phyloP scores from a whole-genome alignment of 2,329 filamentous ascomycete genomes.

The Botrytis paeoniae region DNA sequence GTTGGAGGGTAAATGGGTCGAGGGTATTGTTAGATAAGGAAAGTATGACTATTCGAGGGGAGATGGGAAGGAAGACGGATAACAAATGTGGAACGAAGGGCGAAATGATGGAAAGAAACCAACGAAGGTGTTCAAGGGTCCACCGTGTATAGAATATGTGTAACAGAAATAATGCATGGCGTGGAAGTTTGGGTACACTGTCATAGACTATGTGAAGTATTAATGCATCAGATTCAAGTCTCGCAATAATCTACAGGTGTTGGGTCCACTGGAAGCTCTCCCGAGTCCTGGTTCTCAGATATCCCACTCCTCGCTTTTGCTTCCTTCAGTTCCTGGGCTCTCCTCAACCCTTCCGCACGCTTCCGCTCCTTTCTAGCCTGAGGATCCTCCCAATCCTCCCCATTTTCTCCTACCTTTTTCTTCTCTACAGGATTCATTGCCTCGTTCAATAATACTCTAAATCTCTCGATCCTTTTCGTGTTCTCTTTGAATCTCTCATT shows the following conservation, averaged over 20 bases:
- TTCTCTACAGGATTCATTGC: constrained; percentile 25
- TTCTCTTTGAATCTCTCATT: constrained; percentile 75
- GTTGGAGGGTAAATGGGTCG: constrained; percentile 84
- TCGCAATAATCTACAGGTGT: not conserved
- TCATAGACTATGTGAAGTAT: not conserved
- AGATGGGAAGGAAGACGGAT: not conserved
- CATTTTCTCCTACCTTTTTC: constrained; percentile 38
- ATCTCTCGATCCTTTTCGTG: constrained; percentile 62
- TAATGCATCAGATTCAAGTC: constrained; percentile 7
- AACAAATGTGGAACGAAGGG: not conserved
- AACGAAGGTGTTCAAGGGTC: not conserved
- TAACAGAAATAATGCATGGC: constrained; percentile 18
- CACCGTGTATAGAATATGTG: constrained; percentile 22
- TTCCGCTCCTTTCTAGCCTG: constrained; percentile 53
- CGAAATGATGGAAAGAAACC: not conserved
- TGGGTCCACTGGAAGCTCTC: not conserved
- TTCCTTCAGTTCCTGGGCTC: constrained; percentile 38
- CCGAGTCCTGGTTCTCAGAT: not conserved
- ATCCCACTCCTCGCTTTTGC: not conserved
- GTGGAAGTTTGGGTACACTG: not conserved
- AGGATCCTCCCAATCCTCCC: constrained; percentile 54
- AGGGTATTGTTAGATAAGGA: constrained; percentile 61
- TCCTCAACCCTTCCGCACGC: constrained; percentile 54
- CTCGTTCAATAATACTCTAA: constrained; percentile 46
- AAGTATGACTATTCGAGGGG: not conserved